These are phyloP conservation scores for Solanum hybrid DNA, from an alignment of 305 asterid genomes.

Conservation along the genomic window DNA sequence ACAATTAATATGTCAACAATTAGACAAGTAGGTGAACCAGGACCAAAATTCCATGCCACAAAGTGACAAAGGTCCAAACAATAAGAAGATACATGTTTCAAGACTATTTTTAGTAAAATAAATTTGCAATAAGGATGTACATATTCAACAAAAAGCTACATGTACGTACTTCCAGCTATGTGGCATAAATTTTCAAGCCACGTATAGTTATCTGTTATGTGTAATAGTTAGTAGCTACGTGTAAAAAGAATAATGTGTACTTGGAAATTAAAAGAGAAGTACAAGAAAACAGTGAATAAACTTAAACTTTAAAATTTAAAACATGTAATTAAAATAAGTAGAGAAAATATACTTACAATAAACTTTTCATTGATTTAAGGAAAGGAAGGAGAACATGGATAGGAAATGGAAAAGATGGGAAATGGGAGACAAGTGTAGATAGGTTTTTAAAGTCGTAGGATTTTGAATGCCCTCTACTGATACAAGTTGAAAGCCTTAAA, in stretches of 20 bases:
- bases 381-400: neutral
- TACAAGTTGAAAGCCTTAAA: neutral
- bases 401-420: neutral
- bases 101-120: neutral
- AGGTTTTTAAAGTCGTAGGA: neutral
- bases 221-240: neutral
- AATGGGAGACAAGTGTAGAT: neutral
- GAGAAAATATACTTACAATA: neutral
- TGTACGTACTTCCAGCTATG: neutral
- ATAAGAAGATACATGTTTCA: neutral
- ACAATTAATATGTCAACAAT: neutral
- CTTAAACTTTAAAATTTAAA: neutral
- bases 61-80: neutral
- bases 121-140: neutral
- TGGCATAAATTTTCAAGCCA: neutral
- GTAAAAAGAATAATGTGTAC: neutral
- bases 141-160: neutral
- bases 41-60: neutral
- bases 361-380: neutral
- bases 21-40: neutral
- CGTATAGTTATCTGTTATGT: neutral
- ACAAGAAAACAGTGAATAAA: neutral
- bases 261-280: neutral
- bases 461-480: neutral
- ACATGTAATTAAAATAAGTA: neutral